phyloP scores from a whole-genome alignment of 1,284 basidiomycete species.

The Tylopilus sp. region DNA sequence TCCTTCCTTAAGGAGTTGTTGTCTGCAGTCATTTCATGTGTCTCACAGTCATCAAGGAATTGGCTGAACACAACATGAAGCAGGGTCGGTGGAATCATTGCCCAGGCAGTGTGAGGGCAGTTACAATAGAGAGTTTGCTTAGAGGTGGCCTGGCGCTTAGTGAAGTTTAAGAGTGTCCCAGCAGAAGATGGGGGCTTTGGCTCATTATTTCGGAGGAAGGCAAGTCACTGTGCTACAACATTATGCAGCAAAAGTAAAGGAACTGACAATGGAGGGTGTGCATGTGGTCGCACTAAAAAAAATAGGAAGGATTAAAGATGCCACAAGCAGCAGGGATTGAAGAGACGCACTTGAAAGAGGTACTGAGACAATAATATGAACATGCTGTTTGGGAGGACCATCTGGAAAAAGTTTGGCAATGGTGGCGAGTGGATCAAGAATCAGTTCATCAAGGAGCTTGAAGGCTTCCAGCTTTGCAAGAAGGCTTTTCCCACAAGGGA shows the following conservation, averaged over 20 bases:
- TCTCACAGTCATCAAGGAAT: neutral
- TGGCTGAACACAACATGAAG: neutral
- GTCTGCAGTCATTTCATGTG: neutral
- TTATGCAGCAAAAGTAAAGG: too few species aligned
- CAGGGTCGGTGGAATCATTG: neutral
- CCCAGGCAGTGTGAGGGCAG: neutral
- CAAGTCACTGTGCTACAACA: too few species aligned
- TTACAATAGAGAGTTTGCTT: neutral
- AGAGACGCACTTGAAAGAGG: neutral
- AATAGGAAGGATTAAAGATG: too few species aligned
- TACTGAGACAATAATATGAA: neutral
- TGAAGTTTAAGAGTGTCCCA: neutral
- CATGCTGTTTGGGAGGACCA: neutral
- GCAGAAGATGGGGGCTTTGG: neutral
- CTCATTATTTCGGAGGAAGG: too few species aligned
- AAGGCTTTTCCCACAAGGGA: neutral
- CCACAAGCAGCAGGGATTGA: too few species aligned
- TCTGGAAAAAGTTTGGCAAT: neutral
- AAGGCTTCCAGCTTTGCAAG: neutral
- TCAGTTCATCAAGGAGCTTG: too few species aligned
- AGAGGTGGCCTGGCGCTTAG: neutral
- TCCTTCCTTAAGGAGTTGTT: neutral
- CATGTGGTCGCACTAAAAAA: too few species aligned
- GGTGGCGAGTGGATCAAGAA: too few species aligned
- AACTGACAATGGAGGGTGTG: too few species aligned